phyloP scores from a whole-genome alignment of 2,329 filamentous ascomycete genomes.

The Coleophoma crateriformis region DNA sequence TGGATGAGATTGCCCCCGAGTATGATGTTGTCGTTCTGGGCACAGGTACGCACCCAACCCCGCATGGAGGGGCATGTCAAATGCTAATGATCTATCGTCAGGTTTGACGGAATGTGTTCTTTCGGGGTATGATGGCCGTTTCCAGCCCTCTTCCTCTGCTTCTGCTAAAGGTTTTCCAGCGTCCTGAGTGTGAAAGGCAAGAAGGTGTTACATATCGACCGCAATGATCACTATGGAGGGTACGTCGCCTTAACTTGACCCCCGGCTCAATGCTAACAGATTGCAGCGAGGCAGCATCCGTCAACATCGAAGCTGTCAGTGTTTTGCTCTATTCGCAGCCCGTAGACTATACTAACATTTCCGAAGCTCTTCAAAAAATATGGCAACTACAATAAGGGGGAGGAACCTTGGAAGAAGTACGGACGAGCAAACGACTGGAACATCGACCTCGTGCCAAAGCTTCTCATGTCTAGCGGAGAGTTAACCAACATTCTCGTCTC shows the following conservation, averaged over 20 bases:
- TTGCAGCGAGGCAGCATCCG: conserved; percentile 81
- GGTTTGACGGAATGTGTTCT: conserved; percentile 98
- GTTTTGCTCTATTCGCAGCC: background rate
- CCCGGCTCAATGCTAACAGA: conserved; percentile 21
- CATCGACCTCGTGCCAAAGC: conserved; percentile 96
- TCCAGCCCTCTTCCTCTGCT: background rate
- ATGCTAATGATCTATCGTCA: conserved; percentile 31
- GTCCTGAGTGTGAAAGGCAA: conserved; percentile 97
- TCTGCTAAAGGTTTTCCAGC: conserved; percentile 38
- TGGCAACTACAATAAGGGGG: conserved; percentile 70
- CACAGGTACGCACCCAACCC: conserved; percentile 65
- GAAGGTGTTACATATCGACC: conserved; percentile 98
- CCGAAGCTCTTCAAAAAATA: conserved; percentile 91
- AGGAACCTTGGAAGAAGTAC: conserved; percentile 98
- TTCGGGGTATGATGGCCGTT: conserved; percentile 65
- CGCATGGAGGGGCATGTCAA: conserved; percentile 27
- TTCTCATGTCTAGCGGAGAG: conserved; percentile 97
- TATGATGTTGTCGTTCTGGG: conserved; percentile 99
- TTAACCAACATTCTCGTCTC: conserved; percentile 97
- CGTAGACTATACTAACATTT: conserved; percentile 24
- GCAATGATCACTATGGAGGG: conserved; percentile 98
- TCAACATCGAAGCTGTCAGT: conserved; percentile 89
- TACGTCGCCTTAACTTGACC: conserved; percentile 32
- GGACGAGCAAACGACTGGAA: conserved; percentile 98
- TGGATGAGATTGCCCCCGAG: conserved; percentile 98